A percentile compares a stretch with the other conserved stretches of the same genome.
phyloP scores from a whole-genome alignment of 148 eudicot genomes.

The Persicaria tinctoria region DNA sequence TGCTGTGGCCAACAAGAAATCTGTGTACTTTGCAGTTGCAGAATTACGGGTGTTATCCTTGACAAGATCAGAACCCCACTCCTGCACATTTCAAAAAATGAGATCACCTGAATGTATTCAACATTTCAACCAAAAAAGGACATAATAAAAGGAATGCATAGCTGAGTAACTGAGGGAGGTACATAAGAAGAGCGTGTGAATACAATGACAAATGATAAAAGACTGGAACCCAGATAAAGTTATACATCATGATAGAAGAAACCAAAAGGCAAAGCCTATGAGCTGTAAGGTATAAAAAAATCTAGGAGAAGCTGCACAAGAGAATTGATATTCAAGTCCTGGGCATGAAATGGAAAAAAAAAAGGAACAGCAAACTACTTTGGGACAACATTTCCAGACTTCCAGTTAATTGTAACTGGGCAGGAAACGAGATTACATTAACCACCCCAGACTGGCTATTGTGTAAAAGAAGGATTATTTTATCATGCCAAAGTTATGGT shows the following conservation, averaged over 20 bases:
- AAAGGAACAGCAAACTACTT: background rate
- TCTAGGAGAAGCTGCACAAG: background rate
- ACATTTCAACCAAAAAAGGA: background rate
- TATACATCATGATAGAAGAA: background rate
- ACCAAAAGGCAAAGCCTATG: background rate
- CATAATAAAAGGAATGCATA: background rate
- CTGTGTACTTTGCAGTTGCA: constrained; percentile 73
- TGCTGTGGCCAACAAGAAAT: constrained; percentile 85
- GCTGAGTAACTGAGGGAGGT: background rate
- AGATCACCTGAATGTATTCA: constrained; percentile 8
- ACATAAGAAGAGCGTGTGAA: background rate
- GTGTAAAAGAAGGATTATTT: background rate
- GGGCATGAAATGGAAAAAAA: background rate
- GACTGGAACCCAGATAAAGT: background rate
- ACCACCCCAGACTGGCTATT: background rate
- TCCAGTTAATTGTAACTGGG: background rate
- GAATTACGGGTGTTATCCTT: constrained; percentile 48
- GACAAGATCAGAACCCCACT: constrained; percentile 61
- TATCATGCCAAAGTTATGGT: background rate
- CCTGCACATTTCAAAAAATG: constrained; percentile 34
- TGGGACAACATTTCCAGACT: background rate
- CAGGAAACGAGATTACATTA: background rate
- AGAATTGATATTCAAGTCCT: background rate
- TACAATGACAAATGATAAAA: background rate
- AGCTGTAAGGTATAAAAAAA: background rate